Evolutionary conservation across 495 filamentous ascomycete genomes (phyloP).

Genomic region (Pseudoneurospora amorphoporcata): DNA sequence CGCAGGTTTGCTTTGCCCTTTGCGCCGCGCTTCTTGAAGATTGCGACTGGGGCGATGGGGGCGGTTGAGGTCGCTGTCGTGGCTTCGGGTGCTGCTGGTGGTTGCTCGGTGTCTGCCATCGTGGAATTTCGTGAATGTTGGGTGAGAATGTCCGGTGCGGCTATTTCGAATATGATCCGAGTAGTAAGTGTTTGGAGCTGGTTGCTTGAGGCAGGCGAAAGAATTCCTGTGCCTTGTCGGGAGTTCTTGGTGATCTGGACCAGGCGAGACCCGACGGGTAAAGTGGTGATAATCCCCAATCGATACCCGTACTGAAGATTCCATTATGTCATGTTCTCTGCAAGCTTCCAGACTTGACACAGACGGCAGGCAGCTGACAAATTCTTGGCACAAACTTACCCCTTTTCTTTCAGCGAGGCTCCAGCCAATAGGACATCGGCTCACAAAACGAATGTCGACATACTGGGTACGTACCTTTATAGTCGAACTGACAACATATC

Average conservation of each 20-base stretch:
- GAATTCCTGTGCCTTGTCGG: background rate
- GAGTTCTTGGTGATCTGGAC: background rate
- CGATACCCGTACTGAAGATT: background rate
- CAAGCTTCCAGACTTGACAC: background rate
- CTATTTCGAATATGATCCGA: background rate
- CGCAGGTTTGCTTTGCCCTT: constrained; percentile 70
- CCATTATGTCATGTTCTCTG: background rate
- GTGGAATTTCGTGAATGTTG: background rate
- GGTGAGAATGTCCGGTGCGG: background rate
- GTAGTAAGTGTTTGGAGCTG: background rate
- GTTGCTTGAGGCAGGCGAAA: background rate
- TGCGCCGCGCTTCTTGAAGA: constrained; percentile 80
- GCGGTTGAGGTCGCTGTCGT: constrained; percentile 7
- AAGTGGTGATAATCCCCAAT: background rate
- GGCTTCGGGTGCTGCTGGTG: constrained; percentile 12
- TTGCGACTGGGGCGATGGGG: constrained; percentile 38
- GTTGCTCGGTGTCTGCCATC: constrained; percentile 16
- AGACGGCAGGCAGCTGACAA: background rate
- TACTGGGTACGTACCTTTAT: background rate
- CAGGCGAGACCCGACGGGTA: background rate
- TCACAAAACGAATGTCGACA: background rate
- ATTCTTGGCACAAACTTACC: background rate
- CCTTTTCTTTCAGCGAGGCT: background rate
- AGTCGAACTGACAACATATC: background rate
- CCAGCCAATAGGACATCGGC: background rate